Base-by-base conservation (phyloP, 768 basidiomycete species). In the Xerocomus brunneocitrinus region DNA sequence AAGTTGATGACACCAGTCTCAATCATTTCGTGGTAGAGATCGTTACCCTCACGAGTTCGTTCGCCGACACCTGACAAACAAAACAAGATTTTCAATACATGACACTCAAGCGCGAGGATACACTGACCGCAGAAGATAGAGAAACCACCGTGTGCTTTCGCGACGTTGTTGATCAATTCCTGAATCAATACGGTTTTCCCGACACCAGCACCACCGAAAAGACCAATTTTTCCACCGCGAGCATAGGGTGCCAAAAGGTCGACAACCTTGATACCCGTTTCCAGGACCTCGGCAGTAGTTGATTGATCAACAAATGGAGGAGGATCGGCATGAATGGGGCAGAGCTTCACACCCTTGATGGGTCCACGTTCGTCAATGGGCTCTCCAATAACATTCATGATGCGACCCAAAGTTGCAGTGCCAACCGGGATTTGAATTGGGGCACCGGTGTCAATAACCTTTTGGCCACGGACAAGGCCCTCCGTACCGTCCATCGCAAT, bases 401-500 rank as follows among this genome's bases (percentile, higher is more conserved):
- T 99, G 68, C 97, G 93, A 47, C 97, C 97, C 55, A 99, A 87
- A 53, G 91, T 95, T 54, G 82, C 91, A 57, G 83, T 83, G 59
- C 97, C 97, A 67, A 99, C 97, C 62, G 97, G 97, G 58, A 99
- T 91, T 75, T 81, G 80, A 75, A 99, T 99, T 73, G 97, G 97
- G 47, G 87, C 79, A 71, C 97, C 97, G 36, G 95, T 97, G 76
- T 98, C 97, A 67, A 97, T 68, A 67, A 98, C 97, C 78, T 86
- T 93, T 73, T 95, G 90, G 47, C 97, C 97, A 76, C 97, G 94
- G 61, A 99, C 95, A 68, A 99, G 91, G 90, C 97, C 97, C 76
- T 97, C 97, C 49, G 97, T 99, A 87, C 95, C 95, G 70, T 98
- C 97, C 97, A 99, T 99, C 67, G 97, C 97, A 83, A 99, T 99